Evolutionary conservation across 352 stramenopile genomes (phyloP).

Genomic region (Phytopythium mirpurense): DNA sequence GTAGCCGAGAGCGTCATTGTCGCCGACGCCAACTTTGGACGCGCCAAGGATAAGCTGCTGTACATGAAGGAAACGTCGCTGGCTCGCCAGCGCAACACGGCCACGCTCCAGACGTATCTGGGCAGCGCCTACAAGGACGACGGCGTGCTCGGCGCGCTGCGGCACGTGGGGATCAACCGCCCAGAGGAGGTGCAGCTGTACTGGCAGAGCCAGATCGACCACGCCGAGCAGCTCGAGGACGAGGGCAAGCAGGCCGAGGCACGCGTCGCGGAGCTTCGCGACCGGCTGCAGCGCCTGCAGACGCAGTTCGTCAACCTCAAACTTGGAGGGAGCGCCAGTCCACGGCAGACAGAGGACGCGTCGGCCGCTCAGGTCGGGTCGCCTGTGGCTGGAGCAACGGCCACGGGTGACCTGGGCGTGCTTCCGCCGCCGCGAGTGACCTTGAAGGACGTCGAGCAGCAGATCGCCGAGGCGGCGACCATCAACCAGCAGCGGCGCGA

Average conservation of each 20-base stretch:
- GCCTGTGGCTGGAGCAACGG: constrained; percentile 7
- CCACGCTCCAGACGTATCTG: constrained; percentile 65
- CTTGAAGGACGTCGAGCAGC: constrained; percentile 64
- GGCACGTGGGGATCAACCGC: constrained; percentile 76
- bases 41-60: constrained; percentile 67
- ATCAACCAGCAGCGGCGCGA: constrained; percentile 73
- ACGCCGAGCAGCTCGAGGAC: constrained; percentile 57
- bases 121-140: constrained; percentile 70
- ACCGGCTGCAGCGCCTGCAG: constrained; percentile 52
- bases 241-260: constrained; percentile 59
- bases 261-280: constrained; percentile 51
- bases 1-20: background rate
- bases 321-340: constrained; percentile 43
- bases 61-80: constrained; percentile 68
- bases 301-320: constrained; percentile 67
- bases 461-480: constrained; percentile 36
- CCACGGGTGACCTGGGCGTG: constrained; percentile 7
- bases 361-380: constrained; percentile 4
- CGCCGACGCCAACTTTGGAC: constrained; percentile 41
- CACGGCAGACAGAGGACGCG: constrained; percentile 14
- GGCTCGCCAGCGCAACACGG: constrained; percentile 47
- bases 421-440: background rate
- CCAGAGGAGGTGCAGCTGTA: constrained; percentile 65
- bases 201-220: constrained; percentile 76
- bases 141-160: constrained; percentile 59